phyloP scores from a whole-genome alignment of 768 basidiomycete genomes.

The Xanthoconium stramineum region DNA sequence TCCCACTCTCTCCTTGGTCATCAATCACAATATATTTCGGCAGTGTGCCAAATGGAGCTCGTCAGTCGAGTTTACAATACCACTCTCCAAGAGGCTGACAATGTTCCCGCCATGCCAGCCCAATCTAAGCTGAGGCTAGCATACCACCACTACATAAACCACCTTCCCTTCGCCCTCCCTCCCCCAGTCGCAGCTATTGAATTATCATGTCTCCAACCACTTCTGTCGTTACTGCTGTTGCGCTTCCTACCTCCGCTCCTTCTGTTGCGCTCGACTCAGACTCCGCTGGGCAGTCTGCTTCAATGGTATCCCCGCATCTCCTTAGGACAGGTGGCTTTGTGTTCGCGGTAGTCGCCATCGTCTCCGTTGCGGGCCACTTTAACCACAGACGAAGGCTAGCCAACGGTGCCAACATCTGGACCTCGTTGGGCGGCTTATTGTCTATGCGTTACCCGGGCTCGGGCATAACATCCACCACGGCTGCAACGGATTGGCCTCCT shows the following conservation, averaged over 20 bases:
- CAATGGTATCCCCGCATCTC: neutral
- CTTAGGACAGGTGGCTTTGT: conserved; percentile 15
- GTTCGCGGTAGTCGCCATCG: conserved; percentile 10
- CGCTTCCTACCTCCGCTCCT: neutral
- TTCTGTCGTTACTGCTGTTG: conserved; percentile 6
- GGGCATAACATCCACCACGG: too few species aligned
- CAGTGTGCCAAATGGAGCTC: neutral
- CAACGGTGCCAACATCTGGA: conserved; percentile 1
- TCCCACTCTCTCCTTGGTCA: too few species aligned
- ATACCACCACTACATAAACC: conserved; percentile 3
- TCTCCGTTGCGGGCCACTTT: conserved; percentile 16
- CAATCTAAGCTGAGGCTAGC: neutral
- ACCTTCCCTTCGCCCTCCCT: neutral
- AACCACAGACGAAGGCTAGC: conserved; percentile 2
- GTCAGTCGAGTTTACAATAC: neutral
- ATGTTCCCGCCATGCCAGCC: neutral
- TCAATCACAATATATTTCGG: too few species aligned
- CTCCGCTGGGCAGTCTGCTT: neutral
- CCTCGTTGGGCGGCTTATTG: neutral
- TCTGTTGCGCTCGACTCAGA: neutral
- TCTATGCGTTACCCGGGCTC: conserved; percentile 5
- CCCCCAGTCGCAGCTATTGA: neutral
- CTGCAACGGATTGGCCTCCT: neutral
- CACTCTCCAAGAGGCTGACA: conserved; percentile 10
- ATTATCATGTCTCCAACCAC: conserved; percentile 19